Evolutionary conservation across 2,329 filamentous ascomycete species (phyloP).

Genomic region (Neonectria magnoliae): DNA sequence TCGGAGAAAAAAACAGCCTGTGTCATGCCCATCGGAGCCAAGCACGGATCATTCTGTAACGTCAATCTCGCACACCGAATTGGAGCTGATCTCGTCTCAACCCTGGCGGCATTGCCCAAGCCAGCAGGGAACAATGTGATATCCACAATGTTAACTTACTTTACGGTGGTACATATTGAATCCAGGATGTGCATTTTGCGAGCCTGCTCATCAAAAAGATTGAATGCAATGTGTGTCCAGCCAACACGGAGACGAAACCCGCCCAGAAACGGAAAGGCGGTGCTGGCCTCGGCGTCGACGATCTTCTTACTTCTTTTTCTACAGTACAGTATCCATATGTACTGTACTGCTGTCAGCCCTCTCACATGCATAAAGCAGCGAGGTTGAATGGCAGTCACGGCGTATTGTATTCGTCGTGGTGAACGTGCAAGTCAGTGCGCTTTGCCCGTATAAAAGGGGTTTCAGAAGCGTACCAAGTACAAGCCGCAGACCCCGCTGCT

Average conservation of each 20-base stretch:
- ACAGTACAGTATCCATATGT: no score
- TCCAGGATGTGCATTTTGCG: not conserved
- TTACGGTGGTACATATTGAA: not conserved
- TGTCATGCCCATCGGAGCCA: not conserved
- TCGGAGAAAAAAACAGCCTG: not conserved
- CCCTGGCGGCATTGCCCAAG: not conserved
- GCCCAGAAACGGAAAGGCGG: not conserved
- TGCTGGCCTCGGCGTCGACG: not conserved
- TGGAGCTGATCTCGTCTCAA: not conserved
- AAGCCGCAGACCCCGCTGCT: constrained; percentile 16
- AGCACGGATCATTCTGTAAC: not conserved
- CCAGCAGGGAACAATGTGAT: not conserved
- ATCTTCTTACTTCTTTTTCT: no score
- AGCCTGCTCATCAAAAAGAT: no score
- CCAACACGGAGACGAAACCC: not conserved
- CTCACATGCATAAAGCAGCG: not conserved
- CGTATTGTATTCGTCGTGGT: not conserved
- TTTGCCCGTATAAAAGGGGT: not conserved
- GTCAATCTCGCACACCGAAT: not conserved
- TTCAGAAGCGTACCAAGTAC: constrained; percentile 16
- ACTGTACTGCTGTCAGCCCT: no score
- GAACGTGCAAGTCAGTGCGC: not conserved
- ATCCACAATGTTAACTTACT: not conserved
- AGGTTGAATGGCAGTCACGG: not conserved
- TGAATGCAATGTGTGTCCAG: not conserved